Base-by-base conservation (phyloP, 495 filamentous ascomycete species). In the Aspergillus baeticus region DNA sequence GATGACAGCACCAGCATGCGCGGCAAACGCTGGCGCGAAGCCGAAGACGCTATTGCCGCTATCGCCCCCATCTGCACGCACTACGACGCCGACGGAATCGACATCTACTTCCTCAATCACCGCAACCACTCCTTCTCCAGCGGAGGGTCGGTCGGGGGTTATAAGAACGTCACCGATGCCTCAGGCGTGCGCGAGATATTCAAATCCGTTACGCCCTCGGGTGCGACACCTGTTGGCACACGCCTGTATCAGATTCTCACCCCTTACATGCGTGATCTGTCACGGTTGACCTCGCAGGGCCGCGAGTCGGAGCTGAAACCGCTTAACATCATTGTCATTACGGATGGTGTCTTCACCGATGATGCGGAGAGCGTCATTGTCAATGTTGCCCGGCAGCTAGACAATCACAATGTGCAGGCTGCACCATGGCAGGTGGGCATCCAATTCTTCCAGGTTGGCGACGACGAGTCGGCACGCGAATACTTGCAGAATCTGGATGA, bases 361-460 rank as follows among this genome's bases (percentile, higher is more conserved):
- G 90, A 93, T 60, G 80, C 88, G 10, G 90, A 95, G 70, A 76
- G 73, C 43, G 77, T 88, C 10, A 86, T 98, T 54, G 73, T 89
- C 10, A 63, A 69, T 7, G 77, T 81, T 0, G 94, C 92, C 0
- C 76, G 81, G 69, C 82, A 81, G 57, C 76, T 98, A 20, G 93
- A 97, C 66, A 31, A 55, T 0, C 50, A 58, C 10, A 71, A 67
- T 15, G 67, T 87, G 5, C 78, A 85, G 33, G 92, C 92, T 0
- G 83, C 87, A 31, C 80, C 90, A 21, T 89, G 90, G 79, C 94
- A 98, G 73, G 77, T 97, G 11, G 94, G 95, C 11, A 86, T 98
- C 54, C 94, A 98, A 71, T 97, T 98, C 74, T 94, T 98, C 74
- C 94, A 98, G 75, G 88, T 98, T 51, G 94, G 94, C 44, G 78